A percentile compares a stretch with the other conserved stretches of the same genome.
Evolutionary conservation across 495 filamentous ascomycete genomes (phyloP).

Genomic region (Barbatosphaeria neglecta): DNA sequence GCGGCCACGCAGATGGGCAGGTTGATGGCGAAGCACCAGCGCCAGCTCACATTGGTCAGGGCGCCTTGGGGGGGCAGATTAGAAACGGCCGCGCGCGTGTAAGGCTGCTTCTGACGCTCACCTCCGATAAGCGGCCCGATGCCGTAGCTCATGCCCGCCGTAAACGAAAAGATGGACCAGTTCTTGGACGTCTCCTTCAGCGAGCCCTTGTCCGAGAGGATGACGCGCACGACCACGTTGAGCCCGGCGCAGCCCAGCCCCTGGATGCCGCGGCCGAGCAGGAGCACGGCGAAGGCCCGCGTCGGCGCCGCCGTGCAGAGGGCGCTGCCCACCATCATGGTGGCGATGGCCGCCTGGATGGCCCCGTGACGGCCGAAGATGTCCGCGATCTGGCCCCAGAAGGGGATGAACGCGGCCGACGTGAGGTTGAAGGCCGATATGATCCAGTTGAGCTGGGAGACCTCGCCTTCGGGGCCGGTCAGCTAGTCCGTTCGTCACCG

Average conservation of each 20-base stretch:
- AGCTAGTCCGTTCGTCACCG: neutral
- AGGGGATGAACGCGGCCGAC: slow-evolving; percentile 45
- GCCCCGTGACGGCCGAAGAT: slow-evolving; percentile 40
- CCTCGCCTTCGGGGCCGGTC: slow-evolving; percentile 22
- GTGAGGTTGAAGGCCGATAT: slow-evolving; percentile 45
- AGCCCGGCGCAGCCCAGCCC: slow-evolving; percentile 40
- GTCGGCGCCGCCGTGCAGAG: slow-evolving; percentile 38
- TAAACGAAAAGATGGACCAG: slow-evolving; percentile 37
- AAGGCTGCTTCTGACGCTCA: no score
- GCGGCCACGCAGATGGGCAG: slow-evolving; percentile 29
- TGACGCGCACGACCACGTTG: slow-evolving; percentile 33
- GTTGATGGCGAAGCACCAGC: slow-evolving; percentile 45
- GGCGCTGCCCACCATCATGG: slow-evolving; percentile 39
- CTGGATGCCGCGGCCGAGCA: slow-evolving; percentile 42
- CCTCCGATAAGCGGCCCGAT: slow-evolving; percentile 38
- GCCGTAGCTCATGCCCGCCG: slow-evolving; percentile 35
- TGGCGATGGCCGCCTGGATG: slow-evolving; percentile 33
- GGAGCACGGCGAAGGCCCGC: slow-evolving; percentile 33
- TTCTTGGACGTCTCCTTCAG: slow-evolving; percentile 42
- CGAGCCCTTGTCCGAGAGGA: slow-evolving; percentile 41
- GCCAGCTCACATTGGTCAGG: slow-evolving; percentile 31
- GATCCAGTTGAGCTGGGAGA: slow-evolving; percentile 47
- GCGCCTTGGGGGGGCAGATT: slow-evolving; percentile 4
- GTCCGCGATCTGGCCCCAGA: slow-evolving; percentile 43
- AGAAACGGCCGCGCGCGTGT: no score